Base-by-base conservation (phyloP, 176 grass and related monocot species). In the Lolium multiflorum region DNA sequence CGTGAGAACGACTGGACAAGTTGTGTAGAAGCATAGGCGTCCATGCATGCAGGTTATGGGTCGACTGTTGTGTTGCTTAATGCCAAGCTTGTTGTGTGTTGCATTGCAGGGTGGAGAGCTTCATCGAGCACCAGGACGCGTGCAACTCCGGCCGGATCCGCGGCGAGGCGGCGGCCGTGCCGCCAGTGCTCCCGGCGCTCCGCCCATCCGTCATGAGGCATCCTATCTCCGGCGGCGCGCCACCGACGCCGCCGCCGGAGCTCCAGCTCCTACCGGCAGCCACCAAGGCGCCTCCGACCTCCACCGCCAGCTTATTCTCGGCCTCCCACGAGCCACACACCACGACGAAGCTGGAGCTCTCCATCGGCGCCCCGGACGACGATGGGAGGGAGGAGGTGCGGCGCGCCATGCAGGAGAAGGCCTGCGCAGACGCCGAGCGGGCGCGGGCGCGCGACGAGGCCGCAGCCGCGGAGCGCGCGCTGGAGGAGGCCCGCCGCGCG, bases 41-140 rank as follows among this genome's bases (percentile, higher is more conserved):
- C 64, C 64, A 67, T 67, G 11, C 71, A 52, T 66, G 72, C 12
- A 44, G 48, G 20, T 44, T 69, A 65, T 24, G 22, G 24, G 20
- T 26, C 51, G 4, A 9, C 15, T 26, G 4, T 35, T 31, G 39
- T 74, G 22, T 3, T 84, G 2, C 18, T 60, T 76, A 28, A 41
- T 6, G 16, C 6, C n/a, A 13, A 14, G 39, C 38, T 56, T 56
- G 16, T 7, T 56, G 54, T 41, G 57, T 15, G 25, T 38, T 41
- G 70, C 18, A 31, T 67, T 86, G 84, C 79, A 98, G 96, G 71
- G 96, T 98, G 77, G 96, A 98, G 81, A 94, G 93, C 86, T 98
- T 98, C 84, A 98, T 98, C 57, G 96, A 98, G 90, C 96, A 98
- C 82, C 96, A 98, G 84, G 96, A 98, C 69, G 88, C 91, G 21